Percentiles rank a stretch among this genome's conserved stretches.
Evolutionary conservation across 345 rosid genomes (phyloP).

Genomic region (Crucihimalaya himalaica): DNA sequence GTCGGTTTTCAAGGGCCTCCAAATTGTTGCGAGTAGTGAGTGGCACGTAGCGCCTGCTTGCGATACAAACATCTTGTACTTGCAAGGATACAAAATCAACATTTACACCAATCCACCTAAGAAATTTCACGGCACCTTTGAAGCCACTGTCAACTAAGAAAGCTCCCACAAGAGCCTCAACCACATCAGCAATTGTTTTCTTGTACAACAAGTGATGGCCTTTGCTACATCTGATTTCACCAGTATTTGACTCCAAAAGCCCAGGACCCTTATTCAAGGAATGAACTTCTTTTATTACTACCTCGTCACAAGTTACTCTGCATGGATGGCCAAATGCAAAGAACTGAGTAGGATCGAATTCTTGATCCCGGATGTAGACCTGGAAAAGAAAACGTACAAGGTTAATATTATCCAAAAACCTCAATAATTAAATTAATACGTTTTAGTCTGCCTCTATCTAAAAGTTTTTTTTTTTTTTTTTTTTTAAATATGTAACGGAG

Average conservation of each 20-base stretch:
- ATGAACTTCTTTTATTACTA: conserved; percentile 51
- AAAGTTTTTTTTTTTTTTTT: background rate
- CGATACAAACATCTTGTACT: conserved; percentile 55
- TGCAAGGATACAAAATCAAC: conserved; percentile 62
- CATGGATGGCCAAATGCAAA: conserved; percentile 81
- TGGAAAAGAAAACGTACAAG: conserved; percentile 32
- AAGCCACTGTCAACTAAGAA: conserved; percentile 90
- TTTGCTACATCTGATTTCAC: conserved; percentile 72
- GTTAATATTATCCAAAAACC: background rate
- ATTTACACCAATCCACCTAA: conserved; percentile 81
- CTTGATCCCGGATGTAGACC: conserved; percentile 90
- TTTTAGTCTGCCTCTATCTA: conserved; percentile 25
- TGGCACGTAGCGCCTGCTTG: conserved; percentile 59
- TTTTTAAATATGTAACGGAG: background rate
- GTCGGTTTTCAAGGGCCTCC: conserved; percentile 49
- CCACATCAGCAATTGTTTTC: conserved; percentile 89
- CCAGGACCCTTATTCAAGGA: conserved; percentile 30
- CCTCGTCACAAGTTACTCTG: conserved; percentile 56
- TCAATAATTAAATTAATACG: background rate
- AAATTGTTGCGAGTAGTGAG: conserved; percentile 51
- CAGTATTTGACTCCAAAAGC: conserved; percentile 39
- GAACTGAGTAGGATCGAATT: conserved; percentile 78
- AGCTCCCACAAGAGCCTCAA: conserved; percentile 93
- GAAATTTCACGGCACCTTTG: conserved; percentile 81
- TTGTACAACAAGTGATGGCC: conserved; percentile 80